A percentile compares a stretch with the other conserved stretches of the same genome.
Evolutionary conservation across 2,329 filamentous ascomycete species (phyloP).

Genomic region (Harringtonia lauricola): DNA sequence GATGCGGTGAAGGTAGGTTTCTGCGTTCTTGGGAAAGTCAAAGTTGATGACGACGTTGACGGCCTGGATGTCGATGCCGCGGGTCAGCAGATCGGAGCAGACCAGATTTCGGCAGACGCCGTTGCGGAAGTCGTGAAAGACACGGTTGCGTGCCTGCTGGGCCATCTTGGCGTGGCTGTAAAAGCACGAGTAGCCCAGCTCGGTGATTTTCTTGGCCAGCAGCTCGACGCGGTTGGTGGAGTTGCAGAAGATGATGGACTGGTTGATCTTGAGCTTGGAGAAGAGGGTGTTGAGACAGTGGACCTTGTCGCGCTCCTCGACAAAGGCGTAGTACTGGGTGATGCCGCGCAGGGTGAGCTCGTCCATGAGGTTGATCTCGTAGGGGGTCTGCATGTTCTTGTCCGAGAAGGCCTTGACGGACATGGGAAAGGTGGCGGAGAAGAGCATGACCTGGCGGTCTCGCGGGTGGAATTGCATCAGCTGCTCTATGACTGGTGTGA

Average conservation of each 20-base stretch:
- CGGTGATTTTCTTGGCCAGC: slow-evolving; percentile 97
- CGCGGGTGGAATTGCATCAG: slow-evolving; percentile 91
- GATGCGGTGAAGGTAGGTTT: slow-evolving; percentile 97
- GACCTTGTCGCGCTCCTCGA: slow-evolving; percentile 98
- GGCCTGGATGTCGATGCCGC: slow-evolving; percentile 98
- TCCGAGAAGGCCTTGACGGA: slow-evolving; percentile 98
- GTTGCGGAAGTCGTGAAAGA: slow-evolving; percentile 98
- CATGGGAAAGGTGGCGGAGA: slow-evolving; percentile 93
- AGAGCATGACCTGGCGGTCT: slow-evolving; percentile 98
- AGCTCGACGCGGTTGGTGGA: slow-evolving; percentile 97
- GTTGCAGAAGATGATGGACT: slow-evolving; percentile 99
- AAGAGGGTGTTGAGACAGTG: slow-evolving; percentile 98
- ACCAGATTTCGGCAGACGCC: slow-evolving; percentile 96
- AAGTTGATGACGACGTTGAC: slow-evolving; percentile 99
- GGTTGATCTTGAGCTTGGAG: slow-evolving; percentile 98
- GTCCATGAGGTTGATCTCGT: slow-evolving; percentile 99
- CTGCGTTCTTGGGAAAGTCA: slow-evolving; percentile 98
- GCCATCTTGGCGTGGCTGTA: slow-evolving; percentile 99
- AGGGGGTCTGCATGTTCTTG: slow-evolving; percentile 92
- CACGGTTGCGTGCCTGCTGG: slow-evolving; percentile 90
- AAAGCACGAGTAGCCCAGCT: slow-evolving; percentile 97
- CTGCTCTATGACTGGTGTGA: slow-evolving; percentile 95
- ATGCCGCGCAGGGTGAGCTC: slow-evolving; percentile 96
- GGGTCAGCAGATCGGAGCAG: slow-evolving; percentile 92
- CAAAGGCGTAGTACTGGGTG: slow-evolving; percentile 98